Base-by-base conservation (phyloP, 495 filamentous ascomycete genomes). In the Neurospora terricola region DNA sequence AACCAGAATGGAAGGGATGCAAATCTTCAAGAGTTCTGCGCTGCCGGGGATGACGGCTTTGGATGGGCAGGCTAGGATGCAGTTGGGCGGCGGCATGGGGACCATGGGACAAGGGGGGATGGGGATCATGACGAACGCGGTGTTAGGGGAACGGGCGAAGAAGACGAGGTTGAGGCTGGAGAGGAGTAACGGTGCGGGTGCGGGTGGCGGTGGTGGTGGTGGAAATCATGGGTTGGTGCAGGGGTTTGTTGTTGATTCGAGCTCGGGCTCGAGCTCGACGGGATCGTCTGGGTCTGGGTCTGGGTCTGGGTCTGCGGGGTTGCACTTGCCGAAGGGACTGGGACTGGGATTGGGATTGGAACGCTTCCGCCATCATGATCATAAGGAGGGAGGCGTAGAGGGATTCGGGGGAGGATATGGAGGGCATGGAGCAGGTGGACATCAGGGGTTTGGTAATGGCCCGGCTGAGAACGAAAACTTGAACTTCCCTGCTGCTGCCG, bases 1-100 rank as follows among this genome's bases (percentile, higher is more conserved):
- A 23, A 74, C 73, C 8, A n/a, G 70, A 2, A 21, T 27, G 11
- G 40, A 42, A 18, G 38, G 59, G 2, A 69, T 72, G 0, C 70
- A 66, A 9, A 43, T 74, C 38, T 38, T 74, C n/a, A 74, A 74
- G 59, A 74, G 18, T n/a, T 72, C 70, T 0, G 54, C 72, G 18
- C 37, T 73, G 4, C 69, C 72, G 36, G 54, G 39, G 1, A 73
- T 73, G 72, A 48, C 40, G n/a, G 72, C 72, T 36, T 54, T 73
- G 14, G 69, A 71, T 12, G 72, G 59, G 12, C 30, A 39, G 7
- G 27, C 69, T 3, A 37, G 69, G 6, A 38, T 43, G 18, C 21
- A 48, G 1, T 21, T 73, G 4, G 68, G 72, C 18, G 27, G n/a
- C n/a, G n/a, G n/a, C n/a, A n/a, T n/a, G n/a, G n/a, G n/a, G n/a